phyloP scores from a whole-genome alignment of 441 rosid species.

The Erodium trifolium region DNA sequence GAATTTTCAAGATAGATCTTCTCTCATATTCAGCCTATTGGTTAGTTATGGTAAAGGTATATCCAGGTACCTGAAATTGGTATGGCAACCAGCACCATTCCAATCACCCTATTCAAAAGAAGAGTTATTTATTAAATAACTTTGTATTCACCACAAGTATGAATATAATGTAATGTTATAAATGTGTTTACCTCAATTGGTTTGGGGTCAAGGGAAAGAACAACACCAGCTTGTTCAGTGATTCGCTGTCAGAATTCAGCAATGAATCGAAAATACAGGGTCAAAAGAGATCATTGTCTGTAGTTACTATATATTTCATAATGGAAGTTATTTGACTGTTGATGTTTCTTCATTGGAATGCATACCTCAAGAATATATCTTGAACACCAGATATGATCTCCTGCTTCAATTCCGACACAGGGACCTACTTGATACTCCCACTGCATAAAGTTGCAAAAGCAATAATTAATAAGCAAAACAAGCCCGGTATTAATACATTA shows the following conservation, averaged over 20 bases:
- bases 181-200: slow-evolving; percentile 56
- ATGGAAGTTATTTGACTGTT: background rate
- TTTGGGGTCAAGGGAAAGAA: slow-evolving; percentile 85
- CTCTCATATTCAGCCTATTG: background rate
- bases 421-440: slow-evolving; percentile 99
- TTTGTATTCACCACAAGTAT: background rate
- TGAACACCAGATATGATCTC: slow-evolving; percentile 85
- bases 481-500: background rate
- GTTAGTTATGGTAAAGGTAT: background rate
- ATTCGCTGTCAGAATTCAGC: slow-evolving; percentile 56
- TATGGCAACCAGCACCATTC: slow-evolving; percentile 99
- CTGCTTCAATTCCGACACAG: slow-evolving; percentile 92
- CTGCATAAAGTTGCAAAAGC: slow-evolving; percentile 31
- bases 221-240: slow-evolving; percentile 95
- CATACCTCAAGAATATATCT: slow-evolving; percentile 93
- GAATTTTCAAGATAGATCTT: background rate
- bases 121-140: slow-evolving; percentile 4
- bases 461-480: slow-evolving; percentile 4
- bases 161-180: background rate
- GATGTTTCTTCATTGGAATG: background rate
- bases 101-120: slow-evolving; percentile 66
- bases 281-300: background rate
- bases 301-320: background rate
- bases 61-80: slow-evolving; percentile 59
- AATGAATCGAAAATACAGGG: background rate